Conservation (phyloP, 2,329 filamentous ascomycete species). For the Hortaea werneckii region DNA sequence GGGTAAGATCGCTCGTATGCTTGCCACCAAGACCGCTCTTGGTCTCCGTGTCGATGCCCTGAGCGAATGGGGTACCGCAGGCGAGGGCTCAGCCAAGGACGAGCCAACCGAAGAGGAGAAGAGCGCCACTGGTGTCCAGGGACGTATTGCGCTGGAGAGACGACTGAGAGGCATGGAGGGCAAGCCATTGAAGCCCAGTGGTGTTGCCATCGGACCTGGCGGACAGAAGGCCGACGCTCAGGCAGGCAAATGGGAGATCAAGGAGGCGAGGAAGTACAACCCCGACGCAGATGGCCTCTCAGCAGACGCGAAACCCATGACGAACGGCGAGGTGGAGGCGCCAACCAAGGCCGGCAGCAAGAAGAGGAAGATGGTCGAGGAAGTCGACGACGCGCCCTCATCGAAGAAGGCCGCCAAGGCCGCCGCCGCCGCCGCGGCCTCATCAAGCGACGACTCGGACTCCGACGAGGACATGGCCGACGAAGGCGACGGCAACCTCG, state of each 20-base stretch:
- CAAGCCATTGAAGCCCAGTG: conserved; percentile 75
- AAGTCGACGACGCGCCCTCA: conserved; percentile 28
- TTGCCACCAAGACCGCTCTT: conserved; percentile 86
- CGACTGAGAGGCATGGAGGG: conserved; percentile 72
- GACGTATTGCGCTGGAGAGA: conserved; percentile 64
- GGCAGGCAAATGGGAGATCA: conserved; percentile 75
- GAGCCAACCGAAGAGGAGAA: conserved; percentile 78
- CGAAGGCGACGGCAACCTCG: conserved; percentile 23
- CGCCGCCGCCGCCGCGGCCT: conserved; percentile 4
- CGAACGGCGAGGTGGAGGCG: conserved; percentile 43
- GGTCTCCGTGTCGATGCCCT: conserved; percentile 89
- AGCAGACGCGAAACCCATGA: conserved; percentile 53
- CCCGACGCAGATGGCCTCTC: conserved; percentile 78
- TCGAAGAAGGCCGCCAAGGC: conserved; percentile 4
- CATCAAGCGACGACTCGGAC: conserved; percentile 22
- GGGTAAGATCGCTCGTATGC: conserved; percentile 96
- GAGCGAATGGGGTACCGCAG: conserved; percentile 62
- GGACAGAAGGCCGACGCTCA: conserved; percentile 46
- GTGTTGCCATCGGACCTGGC: conserved; percentile 63
- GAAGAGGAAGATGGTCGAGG: conserved; percentile 38
- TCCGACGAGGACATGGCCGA: conserved; percentile 33
- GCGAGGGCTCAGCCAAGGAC: conserved; percentile 49
- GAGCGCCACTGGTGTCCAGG: conserved; percentile 63
- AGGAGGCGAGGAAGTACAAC: conserved; percentile 91
- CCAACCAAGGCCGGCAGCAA: conserved; percentile 28